phyloP scores from a whole-genome alignment of 768 basidiomycete genomes.

The Hygrophoropsis aurantiaca region DNA sequence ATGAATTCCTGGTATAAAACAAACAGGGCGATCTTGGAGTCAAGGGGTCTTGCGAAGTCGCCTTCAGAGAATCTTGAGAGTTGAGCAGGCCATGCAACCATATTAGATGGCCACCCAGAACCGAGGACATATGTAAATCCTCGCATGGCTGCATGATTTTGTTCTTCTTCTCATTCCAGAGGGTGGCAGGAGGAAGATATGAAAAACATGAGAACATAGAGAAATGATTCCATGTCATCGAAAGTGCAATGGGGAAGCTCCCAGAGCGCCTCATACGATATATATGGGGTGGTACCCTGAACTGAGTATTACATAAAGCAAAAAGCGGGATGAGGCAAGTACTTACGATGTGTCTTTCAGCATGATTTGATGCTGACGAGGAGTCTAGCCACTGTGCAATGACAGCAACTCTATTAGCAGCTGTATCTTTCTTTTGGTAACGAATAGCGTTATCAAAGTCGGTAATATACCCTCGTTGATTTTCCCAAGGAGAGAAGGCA shows the following conservation, averaged over 20 bases:
- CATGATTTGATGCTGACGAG: too few species aligned
- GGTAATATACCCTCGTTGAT: neutral
- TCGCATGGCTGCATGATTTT: neutral
- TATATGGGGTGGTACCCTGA: conserved; percentile 10
- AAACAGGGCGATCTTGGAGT: too few species aligned
- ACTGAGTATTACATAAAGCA: neutral
- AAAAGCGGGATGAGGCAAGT: too few species aligned
- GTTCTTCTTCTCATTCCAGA: neutral
- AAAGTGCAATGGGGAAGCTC: conserved; percentile 3
- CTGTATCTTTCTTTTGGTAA: neutral
- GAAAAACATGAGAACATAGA: conserved; percentile 15
- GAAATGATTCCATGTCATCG: conserved; percentile 16
- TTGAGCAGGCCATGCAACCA: conserved; percentile 6
- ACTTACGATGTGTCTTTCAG: too few species aligned
- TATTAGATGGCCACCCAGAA: conserved; percentile 1
- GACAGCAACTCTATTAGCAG: too few species aligned
- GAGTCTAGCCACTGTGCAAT: too few species aligned
- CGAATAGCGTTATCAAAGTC: conserved; percentile 1
- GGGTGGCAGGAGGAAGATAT: conserved; percentile 9
- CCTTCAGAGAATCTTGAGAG: too few species aligned
- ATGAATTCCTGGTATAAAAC: too few species aligned
- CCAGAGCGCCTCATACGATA: conserved; percentile 9
- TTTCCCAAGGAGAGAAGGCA: neutral
- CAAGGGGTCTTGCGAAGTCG: too few species aligned
- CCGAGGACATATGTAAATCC: conserved; percentile 5